phyloP scores from a whole-genome alignment of 352 stramenopile genomes.

The Pythium scleroteichum region DNA sequence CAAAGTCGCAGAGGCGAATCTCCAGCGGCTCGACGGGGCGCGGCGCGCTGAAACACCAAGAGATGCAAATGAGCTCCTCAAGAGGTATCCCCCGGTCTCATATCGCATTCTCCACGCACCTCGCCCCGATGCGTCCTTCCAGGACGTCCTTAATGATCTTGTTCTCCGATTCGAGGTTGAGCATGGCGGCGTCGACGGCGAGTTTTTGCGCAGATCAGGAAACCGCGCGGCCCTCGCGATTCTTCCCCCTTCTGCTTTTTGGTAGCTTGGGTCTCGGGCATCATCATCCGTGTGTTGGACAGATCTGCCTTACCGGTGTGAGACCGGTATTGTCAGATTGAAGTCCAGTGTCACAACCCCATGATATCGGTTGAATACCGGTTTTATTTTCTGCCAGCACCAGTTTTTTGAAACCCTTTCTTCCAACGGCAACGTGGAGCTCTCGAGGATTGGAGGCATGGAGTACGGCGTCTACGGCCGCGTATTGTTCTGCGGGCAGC shows the following conservation, averaged over 20 bases:
- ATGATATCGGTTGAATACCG: conserved; percentile 16
- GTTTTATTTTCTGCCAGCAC: background rate
- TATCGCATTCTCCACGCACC: conserved; percentile 38
- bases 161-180: conserved; percentile 86
- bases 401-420: no score
- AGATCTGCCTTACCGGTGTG: conserved; percentile 28
- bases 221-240: background rate
- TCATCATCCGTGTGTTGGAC: conserved; percentile 25
- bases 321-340: conserved; percentile 25
- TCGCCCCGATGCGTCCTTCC: conserved; percentile 62
- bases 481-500: conserved; percentile 71
- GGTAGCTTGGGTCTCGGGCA: conserved; percentile 17
- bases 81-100: background rate
- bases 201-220: no score
- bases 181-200: conserved; percentile 55
- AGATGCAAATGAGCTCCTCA: conserved; percentile 6
- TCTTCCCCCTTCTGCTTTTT: conserved; percentile 29
- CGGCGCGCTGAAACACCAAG: conserved; percentile 50
- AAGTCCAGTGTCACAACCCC: conserved; percentile 23
- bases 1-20: conserved; percentile 84
- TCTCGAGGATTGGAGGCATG: conserved; percentile 30
- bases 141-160: conserved; percentile 90
- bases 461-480: conserved; percentile 75
- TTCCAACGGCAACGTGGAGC: background rate
- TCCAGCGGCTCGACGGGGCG: conserved; percentile 74